These are phyloP conservation scores for Colletotrichum cordylinicola DNA, from an alignment of 2,329 filamentous ascomycete genomes.

Conservation along the genomic window DNA sequence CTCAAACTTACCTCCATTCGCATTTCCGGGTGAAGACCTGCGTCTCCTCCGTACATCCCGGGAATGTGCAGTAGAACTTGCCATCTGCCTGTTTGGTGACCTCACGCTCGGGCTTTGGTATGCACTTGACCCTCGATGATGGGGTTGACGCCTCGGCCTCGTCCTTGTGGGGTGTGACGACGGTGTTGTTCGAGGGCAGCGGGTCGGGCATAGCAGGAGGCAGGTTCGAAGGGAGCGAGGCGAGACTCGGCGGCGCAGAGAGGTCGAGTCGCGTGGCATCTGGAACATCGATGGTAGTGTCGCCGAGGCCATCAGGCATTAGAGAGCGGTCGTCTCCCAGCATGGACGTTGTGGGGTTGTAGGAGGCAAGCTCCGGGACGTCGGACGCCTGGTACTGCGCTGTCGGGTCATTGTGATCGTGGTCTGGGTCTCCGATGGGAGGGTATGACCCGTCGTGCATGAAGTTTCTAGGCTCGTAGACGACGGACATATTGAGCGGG, in stretches of 20 bases:
- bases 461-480: conserved; percentile 56
- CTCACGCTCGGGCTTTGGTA: conserved; percentile 64
- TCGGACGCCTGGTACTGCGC: conserved; percentile 41
- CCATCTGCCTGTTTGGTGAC: conserved; percentile 70
- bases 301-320: conserved; percentile 39
- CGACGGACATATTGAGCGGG: conserved; percentile 51
- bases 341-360: conserved; percentile 44
- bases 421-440: conserved; percentile 49
- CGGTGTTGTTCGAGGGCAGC: conserved; percentile 26
- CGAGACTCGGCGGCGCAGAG: conserved; percentile 26
- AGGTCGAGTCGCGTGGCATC: conserved; percentile 46
- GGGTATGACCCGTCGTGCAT: conserved; percentile 55
- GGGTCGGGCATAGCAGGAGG: conserved; percentile 35
- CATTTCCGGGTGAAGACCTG: conserved; percentile 81
- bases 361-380: conserved; percentile 48
- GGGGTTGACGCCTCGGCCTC: conserved; percentile 18
- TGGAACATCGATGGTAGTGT: conserved; percentile 41
- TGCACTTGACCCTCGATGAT: conserved; percentile 52
- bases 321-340: conserved; percentile 42
- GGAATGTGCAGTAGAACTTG: conserved; percentile 77
- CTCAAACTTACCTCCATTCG: conserved; percentile 83
- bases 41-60: conserved; percentile 70
- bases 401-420: conserved; percentile 37
- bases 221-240: conserved; percentile 38
- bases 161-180: conserved; percentile 5